Conservation (phyloP, 257 asterid genomes). For the Fraxinus cuspidata region DNA sequence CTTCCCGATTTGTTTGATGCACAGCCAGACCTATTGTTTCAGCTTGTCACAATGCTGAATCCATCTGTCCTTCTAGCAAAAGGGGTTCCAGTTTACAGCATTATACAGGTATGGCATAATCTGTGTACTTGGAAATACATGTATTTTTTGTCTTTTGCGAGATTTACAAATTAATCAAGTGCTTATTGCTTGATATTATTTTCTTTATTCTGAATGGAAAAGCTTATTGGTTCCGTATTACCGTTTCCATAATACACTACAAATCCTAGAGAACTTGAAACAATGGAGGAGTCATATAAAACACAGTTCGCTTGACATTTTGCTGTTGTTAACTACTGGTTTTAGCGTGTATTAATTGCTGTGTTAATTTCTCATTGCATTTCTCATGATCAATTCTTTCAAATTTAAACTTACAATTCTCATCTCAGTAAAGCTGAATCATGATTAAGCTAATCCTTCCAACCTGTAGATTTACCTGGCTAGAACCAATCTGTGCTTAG, state of each 20-base stretch:
- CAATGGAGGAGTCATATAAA: conserved; percentile 2
- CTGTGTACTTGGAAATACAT: conserved; percentile 1
- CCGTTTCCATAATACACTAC: neutral
- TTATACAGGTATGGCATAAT: conserved; percentile 63
- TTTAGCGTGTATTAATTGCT: neutral
- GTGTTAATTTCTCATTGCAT: neutral
- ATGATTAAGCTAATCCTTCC: conserved; percentile 9
- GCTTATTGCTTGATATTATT: conserved; percentile 15
- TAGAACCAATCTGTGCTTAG: conserved; percentile 15
- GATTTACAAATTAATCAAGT: neutral
- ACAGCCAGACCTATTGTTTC: conserved; percentile 91
- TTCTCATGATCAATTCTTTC: conserved; percentile 19
- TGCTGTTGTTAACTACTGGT: conserved; percentile 17
- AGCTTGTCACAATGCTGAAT: conserved; percentile 94
- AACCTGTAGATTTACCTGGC: conserved; percentile 8
- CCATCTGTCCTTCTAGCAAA: conserved; percentile 84
- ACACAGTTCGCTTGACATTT: neutral
- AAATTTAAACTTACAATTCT: conserved; percentile 6
- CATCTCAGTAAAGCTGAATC: conserved; percentile 3
- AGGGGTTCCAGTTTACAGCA: conserved; percentile 91
- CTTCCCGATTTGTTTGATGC: conserved; percentile 97
- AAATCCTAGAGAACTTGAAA: neutral
- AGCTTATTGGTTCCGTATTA: conserved; percentile 1
- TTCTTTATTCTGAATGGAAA: neutral
- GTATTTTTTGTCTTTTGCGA: conserved; percentile 2